phyloP scores from a whole-genome alignment of 257 asterid genomes.

The Solanum commersonii region DNA sequence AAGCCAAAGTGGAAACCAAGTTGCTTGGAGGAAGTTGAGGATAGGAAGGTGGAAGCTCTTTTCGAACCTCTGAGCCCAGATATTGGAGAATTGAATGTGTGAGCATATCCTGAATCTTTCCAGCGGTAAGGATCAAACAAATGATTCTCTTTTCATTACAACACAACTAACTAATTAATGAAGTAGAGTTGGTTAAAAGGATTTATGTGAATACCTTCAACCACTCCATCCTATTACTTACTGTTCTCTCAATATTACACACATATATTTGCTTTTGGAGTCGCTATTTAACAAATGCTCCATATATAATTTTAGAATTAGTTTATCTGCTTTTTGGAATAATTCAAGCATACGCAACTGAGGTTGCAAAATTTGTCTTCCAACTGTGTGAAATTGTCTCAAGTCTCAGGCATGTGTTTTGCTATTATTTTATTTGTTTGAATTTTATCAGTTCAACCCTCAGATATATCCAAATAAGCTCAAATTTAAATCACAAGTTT shows the following conservation, averaged over 20 bases:
- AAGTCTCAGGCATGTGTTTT: background rate
- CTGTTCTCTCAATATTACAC: background rate
- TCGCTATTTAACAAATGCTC: background rate
- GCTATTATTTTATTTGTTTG: background rate
- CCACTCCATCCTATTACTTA: background rate
- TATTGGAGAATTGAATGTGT: constrained; percentile 46
- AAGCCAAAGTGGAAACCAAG: constrained; percentile 89
- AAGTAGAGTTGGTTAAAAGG: background rate
- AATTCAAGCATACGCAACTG: background rate
- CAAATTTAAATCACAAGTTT: background rate
- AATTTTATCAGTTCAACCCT: background rate
- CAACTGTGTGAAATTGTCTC: background rate
- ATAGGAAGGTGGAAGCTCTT: constrained; percentile 55
- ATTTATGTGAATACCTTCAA: background rate
- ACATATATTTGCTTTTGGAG: background rate
- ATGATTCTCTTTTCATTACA: background rate
- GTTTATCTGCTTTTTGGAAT: background rate
- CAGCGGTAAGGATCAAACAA: background rate
- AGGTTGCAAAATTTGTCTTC: background rate
- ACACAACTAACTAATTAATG: background rate
- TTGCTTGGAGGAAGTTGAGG: constrained; percentile 57
- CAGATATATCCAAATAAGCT: background rate
- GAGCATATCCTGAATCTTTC: constrained; percentile 1
- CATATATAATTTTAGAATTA: background rate
- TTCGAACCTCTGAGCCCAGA: constrained; percentile 58